Base-by-base conservation (phyloP, 305 asterid genomes). In the Ajuga reptans region DNA sequence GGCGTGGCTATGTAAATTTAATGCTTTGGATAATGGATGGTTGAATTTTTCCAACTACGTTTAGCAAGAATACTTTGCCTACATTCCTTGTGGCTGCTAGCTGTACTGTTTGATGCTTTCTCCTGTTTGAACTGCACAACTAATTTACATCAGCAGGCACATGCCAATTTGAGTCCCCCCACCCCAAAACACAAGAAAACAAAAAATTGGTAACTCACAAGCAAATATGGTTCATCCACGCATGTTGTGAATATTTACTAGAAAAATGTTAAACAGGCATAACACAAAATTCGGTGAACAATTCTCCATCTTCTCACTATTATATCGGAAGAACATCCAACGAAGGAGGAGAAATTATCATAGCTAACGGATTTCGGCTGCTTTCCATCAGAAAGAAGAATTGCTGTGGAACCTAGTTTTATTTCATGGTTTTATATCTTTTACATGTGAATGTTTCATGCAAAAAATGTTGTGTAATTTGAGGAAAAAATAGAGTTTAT, bases 181-280 rank as follows among this genome's bases (percentile, higher is more conserved):
- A 31, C 41, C 67, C 27, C 27, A 21, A 21, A 21, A 21, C 27
- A 53, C 16, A 1, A 29, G 69, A 39, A 41, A 46, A 17, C 42
- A 5, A 45, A 14, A 18, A 50, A 29, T 24, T 64, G 68, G 73
- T 60, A 77, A 72, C 75, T 77, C 79, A 68, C 82, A 78, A 74
- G 79, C 66, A 58, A 70, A 77, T 69, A 73, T 76, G 68, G 66
- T 62, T 17, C 71, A 70, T 78, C 88, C 79, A 73, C 79, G 24
- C 54, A 43, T 68, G 50, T 54, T 66, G 37, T 43, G 53, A 41
- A 11, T 62, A 76, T 59, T 49, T 64, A 50, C 15, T 43, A 71
- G 72, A 56, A 74, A 59, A 69, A 46, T 47, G 72, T 76, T 64
- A 69, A 53, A 71, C 79, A 82, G 72, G 61, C 27, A 62, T 53